Evolutionary conservation across 2,329 filamentous ascomycete genomes (phyloP).

Genomic region (Aspergillus niger): DNA sequence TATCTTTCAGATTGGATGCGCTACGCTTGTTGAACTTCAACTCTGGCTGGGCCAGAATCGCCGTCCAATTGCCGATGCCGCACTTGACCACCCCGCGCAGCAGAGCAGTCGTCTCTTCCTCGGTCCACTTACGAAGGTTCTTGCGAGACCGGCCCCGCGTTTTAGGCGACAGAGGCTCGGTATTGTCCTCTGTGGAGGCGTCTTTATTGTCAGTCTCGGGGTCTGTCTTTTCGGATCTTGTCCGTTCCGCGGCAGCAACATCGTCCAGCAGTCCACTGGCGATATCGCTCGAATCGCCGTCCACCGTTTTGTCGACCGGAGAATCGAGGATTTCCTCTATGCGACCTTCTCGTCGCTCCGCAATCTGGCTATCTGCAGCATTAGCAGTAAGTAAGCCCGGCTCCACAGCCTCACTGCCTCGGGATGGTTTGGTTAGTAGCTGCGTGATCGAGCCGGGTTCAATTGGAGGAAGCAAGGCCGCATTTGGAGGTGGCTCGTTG

Average conservation of each 20-base stretch:
- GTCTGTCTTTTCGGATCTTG: constrained; percentile 13
- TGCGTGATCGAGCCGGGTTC: constrained; percentile 50
- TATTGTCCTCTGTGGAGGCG: constrained; percentile 14
- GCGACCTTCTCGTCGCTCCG: constrained; percentile 36
- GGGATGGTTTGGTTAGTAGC: constrained; percentile 39
- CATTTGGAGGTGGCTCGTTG: constrained; percentile 65
- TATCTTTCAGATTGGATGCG: constrained; percentile 65
- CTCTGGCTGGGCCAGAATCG: constrained; percentile 59
- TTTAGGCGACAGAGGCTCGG: constrained; percentile 35
- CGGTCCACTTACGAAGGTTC: constrained; percentile 57
- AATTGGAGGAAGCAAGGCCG: constrained; percentile 62
- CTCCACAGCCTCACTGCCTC: constrained; percentile 28
- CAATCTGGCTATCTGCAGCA: constrained; percentile 25
- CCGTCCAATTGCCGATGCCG: constrained; percentile 66
- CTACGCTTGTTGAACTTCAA: constrained; percentile 60
- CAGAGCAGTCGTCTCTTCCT: constrained; percentile 62
- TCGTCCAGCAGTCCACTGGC: constrained; percentile 16
- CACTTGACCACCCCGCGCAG: constrained; percentile 61
- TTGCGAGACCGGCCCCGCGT: constrained; percentile 49
- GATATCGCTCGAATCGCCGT: constrained; percentile 18
- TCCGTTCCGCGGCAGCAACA: constrained; percentile 5
- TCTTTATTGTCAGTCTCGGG: neutral
- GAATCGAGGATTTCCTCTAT: constrained; percentile 40
- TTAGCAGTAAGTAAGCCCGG: constrained; percentile 22
- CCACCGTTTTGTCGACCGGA: constrained; percentile 26